Percentiles rank a stretch among this genome's conserved stretches.
Evolutionary conservation across 1,139 yeast genomes (phyloP).

Genomic region (Kurtzmaniella quercitrusa): DNA sequence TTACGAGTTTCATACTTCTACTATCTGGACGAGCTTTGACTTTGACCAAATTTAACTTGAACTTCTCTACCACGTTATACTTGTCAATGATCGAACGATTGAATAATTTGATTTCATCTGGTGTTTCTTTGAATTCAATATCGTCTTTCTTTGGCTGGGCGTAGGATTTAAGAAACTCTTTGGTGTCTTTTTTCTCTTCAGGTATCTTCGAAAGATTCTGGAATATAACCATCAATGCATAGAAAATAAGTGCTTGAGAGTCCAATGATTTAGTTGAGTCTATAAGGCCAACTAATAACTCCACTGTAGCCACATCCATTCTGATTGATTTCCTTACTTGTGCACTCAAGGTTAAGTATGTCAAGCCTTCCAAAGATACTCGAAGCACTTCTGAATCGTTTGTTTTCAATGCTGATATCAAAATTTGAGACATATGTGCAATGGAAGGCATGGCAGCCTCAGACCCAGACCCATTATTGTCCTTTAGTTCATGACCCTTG

Average conservation of each 20-base stretch:
- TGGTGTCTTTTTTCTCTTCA: slow-evolving; percentile 11
- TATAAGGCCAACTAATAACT: slow-evolving; percentile 14
- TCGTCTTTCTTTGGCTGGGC: slow-evolving; percentile 8
- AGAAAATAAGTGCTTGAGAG: slow-evolving; percentile 17
- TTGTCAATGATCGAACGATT: slow-evolving; percentile 24
- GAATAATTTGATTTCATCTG: slow-evolving; percentile 25
- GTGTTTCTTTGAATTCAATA: slow-evolving; percentile 15
- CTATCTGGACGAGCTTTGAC: slow-evolving; percentile 17
- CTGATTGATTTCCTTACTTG: slow-evolving; percentile 28
- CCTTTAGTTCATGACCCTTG: slow-evolving; percentile 22
- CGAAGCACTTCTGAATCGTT: slow-evolving; percentile 11
- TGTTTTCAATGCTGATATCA: slow-evolving; percentile 14
- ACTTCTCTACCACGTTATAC: slow-evolving; percentile 21
- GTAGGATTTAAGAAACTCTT: slow-evolving; percentile 7
- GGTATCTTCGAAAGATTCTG: slow-evolving; percentile 32
- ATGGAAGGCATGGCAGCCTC: slow-evolving; percentile 13
- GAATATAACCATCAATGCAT: slow-evolving; percentile 36
- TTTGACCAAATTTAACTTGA: slow-evolving; percentile 14
- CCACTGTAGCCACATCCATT: slow-evolving; percentile 26
- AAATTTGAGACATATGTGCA: slow-evolving; percentile 16
- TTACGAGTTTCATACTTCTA: slow-evolving; percentile 14
- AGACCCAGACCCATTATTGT: slow-evolving; percentile 5
- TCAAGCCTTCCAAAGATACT: slow-evolving; percentile 40
- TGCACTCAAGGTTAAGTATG: slow-evolving; percentile 40
- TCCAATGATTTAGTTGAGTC: slow-evolving; percentile 6